Base-by-base conservation (phyloP, 1,139 yeast species). In the Geotrichum reessii region DNA sequence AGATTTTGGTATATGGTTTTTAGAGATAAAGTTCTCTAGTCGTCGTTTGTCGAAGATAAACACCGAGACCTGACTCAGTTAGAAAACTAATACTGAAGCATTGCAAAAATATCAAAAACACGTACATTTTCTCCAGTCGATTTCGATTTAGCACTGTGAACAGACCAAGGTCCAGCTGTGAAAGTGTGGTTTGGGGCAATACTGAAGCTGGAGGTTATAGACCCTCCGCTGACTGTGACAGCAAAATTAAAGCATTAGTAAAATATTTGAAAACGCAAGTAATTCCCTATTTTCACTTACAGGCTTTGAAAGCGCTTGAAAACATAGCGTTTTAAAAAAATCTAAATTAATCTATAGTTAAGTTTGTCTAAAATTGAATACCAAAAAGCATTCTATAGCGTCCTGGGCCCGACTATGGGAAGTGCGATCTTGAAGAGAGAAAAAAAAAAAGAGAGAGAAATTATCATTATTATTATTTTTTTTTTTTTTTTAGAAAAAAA, bases 21-120 rank as follows among this genome's bases (percentile, higher is more conserved):
- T 80, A 22, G 75, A 65, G 21, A 90, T 72, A 58, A 76, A 76
- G 12, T 80, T 72, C 66, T 87, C 93, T 65, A 88, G 82, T 62
- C 83, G 83, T 67, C 86, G 82, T 74, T 92, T 93, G 70, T 89
- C 97, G 68, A 92, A 89, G 42, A 88, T 85, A 73, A 93, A 91
- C 21, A 93, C 95, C 7, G 96, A 87, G 1, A 85, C 96, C 58
- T 75, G 53, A 33, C 24, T 44, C 40, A 33, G 40, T 33, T 33
- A 33, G 40, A 33, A 33, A 33, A 33, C 40, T 17, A 33, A 11
- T 25, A 33, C n/a, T 68, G 57, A 37, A 40, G 33, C 48, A n/a
- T 31, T 44, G 21, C 14, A 27, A 17, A 50, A 37, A 9, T 3
- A 58, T 52, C 19, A 63, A 67, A 19, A 33, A 17, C 40, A 56